These are phyloP conservation scores for Beauveria sp. DNA, from an alignment of 2,329 filamentous ascomycete genomes.

Conservation along the genomic window DNA sequence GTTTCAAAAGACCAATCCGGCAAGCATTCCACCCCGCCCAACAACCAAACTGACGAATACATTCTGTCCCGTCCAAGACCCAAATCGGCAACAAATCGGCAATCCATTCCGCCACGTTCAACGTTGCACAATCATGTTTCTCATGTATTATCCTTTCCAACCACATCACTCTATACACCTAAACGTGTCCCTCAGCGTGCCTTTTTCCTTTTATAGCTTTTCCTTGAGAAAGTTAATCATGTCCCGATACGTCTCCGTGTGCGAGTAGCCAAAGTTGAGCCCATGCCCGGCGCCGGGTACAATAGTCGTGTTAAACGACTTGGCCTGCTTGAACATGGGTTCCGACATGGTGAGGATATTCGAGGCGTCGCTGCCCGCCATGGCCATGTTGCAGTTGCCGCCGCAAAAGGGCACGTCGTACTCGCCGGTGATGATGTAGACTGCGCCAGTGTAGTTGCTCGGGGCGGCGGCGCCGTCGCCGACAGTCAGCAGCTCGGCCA, in stretches of 20 bases:
- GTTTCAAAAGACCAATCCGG: too few relatives aligned
- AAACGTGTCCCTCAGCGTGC: neutral
- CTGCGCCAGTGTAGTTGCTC: slow-evolving; percentile 43
- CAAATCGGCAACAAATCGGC: neutral
- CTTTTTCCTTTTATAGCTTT: slow-evolving; percentile 7
- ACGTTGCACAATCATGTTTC: neutral
- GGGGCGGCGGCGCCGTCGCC: slow-evolving; percentile 26
- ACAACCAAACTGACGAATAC: too few relatives aligned
- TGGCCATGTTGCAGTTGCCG: slow-evolving; percentile 46
- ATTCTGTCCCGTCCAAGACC: too few relatives aligned
- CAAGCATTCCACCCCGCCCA: too few relatives aligned
- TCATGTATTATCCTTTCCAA: neutral
- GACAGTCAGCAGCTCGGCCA: slow-evolving; percentile 53
- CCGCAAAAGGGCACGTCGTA: slow-evolving; percentile 52
- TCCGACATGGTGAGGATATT: slow-evolving; percentile 35
- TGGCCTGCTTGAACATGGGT: slow-evolving; percentile 36
- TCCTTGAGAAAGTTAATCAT: slow-evolving; percentile 31
- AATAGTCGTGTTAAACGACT: slow-evolving; percentile 44
- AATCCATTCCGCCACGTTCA: neutral
- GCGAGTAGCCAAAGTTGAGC: slow-evolving; percentile 38
- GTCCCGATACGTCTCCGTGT: slow-evolving; percentile 23
- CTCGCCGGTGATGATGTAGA: slow-evolving; percentile 48
- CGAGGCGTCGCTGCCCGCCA: slow-evolving; percentile 24
- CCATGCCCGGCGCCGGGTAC: slow-evolving; percentile 45
- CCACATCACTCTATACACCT: neutral